Conservation (phyloP, 192 early-diverging fungal species). For the Backusella luteola region DNA sequence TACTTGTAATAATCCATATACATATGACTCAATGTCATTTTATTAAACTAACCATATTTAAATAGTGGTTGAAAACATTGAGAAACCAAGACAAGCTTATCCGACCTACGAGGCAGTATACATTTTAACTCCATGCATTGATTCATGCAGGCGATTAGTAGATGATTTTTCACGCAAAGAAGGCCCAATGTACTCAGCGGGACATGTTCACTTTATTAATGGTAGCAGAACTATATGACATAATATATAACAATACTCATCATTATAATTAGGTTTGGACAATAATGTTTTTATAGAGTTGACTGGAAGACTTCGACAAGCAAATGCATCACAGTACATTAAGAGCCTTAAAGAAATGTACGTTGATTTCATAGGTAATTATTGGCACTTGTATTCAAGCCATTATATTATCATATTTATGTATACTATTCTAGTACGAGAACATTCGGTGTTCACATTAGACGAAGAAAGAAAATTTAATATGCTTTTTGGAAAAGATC, state of each 20-base stretch:
- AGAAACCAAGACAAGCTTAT: conserved; percentile 57
- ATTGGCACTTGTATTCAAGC: background rate
- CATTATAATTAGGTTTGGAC: conserved; percentile 51
- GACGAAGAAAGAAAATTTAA: conserved; percentile 27
- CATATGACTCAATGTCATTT: background rate
- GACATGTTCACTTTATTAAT: conserved; percentile 59
- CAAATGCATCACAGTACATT: conserved; percentile 55
- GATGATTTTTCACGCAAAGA: conserved; percentile 52
- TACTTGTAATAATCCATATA: conserved; percentile 9
- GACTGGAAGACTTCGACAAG: conserved; percentile 38
- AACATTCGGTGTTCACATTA: conserved; percentile 31
- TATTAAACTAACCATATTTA: background rate
- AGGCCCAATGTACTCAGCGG: conserved; percentile 58
- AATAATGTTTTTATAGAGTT: conserved; percentile 61
- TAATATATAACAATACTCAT: background rate
- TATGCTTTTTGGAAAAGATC: conserved; percentile 20
- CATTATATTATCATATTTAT: background rate
- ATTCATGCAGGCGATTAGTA: conserved; percentile 57
- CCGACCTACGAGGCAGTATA: conserved; percentile 61
- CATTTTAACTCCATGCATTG: conserved; percentile 57
- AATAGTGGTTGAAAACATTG: conserved; percentile 63
- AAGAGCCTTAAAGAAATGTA: conserved; percentile 73
- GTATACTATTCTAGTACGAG: conserved; percentile 20
- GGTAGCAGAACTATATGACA: conserved; percentile 26
- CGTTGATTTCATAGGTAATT: conserved; percentile 79